A percentile compares a stretch with the other conserved stretches of the same genome.
phyloP scores from a whole-genome alignment of 495 filamentous ascomycete species.

The Massariosphaeria phaeospora region DNA sequence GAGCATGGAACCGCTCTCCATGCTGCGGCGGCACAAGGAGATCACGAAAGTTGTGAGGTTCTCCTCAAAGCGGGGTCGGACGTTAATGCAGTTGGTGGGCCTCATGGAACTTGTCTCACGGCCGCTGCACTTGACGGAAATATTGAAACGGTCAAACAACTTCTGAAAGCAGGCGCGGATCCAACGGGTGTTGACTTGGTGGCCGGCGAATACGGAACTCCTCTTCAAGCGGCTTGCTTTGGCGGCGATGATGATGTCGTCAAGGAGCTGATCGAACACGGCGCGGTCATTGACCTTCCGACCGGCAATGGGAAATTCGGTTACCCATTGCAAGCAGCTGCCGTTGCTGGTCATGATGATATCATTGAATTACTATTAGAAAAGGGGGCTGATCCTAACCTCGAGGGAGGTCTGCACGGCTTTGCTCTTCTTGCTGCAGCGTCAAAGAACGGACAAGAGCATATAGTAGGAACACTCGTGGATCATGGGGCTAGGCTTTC shows the following conservation, averaged over 20 bases:
- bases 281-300: slow-evolving; percentile 1
- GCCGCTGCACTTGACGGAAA: slow-evolving; percentile 7
- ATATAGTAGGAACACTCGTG: no score
- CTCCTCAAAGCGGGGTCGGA: slow-evolving; percentile 31
- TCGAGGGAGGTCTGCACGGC: slow-evolving; percentile 6
- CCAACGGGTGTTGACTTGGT: neutral
- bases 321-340: slow-evolving; percentile 14
- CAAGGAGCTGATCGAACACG: slow-evolving; percentile 5
- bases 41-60: slow-evolving; percentile 11
- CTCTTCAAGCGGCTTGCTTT: slow-evolving; percentile 15
- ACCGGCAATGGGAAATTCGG: slow-evolving; percentile 8
- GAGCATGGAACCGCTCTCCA: slow-evolving; percentile 34
- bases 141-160: slow-evolving; percentile 1
- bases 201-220: slow-evolving; percentile 13
- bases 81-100: slow-evolving; percentile 11
- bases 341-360: neutral
- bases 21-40: slow-evolving; percentile 15
- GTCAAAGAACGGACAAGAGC: neutral
- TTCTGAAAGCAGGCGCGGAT: slow-evolving; percentile 14
- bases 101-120: slow-evolving; percentile 12
- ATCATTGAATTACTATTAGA: slow-evolving; percentile 13
- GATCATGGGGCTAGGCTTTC: slow-evolving; percentile 5
- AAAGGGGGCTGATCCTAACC: slow-evolving; percentile 3
- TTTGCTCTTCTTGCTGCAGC: slow-evolving; percentile 11
- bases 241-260: neutral